phyloP scores from a whole-genome alignment of 805 yeast genomes.

The Komagataella pastoris region DNA sequence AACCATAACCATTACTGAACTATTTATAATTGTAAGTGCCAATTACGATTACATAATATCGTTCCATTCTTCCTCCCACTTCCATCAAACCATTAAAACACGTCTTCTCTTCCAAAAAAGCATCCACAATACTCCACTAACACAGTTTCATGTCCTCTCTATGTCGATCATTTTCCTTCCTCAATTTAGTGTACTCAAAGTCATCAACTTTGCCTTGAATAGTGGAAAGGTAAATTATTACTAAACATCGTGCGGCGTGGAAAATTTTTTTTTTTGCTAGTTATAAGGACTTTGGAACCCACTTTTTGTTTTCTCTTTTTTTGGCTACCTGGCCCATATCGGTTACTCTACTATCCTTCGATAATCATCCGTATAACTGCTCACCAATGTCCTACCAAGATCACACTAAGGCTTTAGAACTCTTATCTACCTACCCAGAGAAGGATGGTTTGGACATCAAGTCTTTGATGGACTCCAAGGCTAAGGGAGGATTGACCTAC shows the following conservation, averaged over 20 bases:
- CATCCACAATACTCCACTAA: too few species aligned
- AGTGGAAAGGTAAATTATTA: too few species aligned
- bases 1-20: too few species aligned
- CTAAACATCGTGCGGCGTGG: background rate
- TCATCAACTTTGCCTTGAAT: background rate
- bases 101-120: too few species aligned
- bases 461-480: constrained; percentile 77
- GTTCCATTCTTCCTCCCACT: too few species aligned
- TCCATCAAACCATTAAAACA: too few species aligned
- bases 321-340: background rate
- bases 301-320: background rate
- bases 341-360: background rate
- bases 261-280: background rate
- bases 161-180: too few species aligned
- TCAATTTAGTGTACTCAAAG: background rate
- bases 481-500: constrained; percentile 94
- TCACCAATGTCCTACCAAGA: constrained; percentile 15
- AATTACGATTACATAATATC: too few species aligned
- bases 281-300: background rate
- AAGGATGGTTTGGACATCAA: constrained; percentile 81
- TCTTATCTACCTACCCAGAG: constrained; percentile 47
- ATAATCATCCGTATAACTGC: background rate
- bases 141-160: too few species aligned
- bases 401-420: constrained; percentile 50
- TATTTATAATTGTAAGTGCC: too few species aligned